phyloP scores from a whole-genome alignment of 78 protist genomes.

The Trichosphaerium sp. region DNA sequence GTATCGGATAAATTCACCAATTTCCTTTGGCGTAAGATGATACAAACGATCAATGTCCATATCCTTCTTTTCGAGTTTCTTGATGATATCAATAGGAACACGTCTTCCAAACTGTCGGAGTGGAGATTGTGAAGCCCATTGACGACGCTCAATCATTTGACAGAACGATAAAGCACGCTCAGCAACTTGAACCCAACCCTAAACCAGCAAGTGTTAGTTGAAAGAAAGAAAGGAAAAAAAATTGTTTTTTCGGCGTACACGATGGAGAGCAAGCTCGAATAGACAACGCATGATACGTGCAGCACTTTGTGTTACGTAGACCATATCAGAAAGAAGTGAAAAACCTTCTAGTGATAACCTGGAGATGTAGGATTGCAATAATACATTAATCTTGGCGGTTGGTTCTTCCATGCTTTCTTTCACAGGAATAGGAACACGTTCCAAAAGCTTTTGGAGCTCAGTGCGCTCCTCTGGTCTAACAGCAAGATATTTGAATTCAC shows the following conservation, averaged over 20 bases:
- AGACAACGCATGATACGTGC: conserved; percentile 89
- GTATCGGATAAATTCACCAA: conserved; percentile 68
- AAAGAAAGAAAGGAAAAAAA: too few species aligned
- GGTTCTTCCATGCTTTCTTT: conserved; percentile 49
- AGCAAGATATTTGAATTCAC: conserved; percentile 80
- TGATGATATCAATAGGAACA: conserved; percentile 64
- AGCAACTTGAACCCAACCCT: conserved; percentile 94
- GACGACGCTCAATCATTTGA: conserved; percentile 77
- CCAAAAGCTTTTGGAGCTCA: conserved; percentile 84
- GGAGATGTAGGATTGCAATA: conserved; percentile 95
- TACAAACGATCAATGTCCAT: conserved; percentile 74
- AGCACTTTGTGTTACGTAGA: conserved; percentile 94
- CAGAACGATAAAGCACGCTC: conserved; percentile 53
- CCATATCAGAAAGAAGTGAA: conserved; percentile 93
- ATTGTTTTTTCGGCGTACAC: too few species aligned
- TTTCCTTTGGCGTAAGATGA: conserved; percentile 60
- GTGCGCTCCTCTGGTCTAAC: conserved; percentile 93
- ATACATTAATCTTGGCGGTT: conserved; percentile 75
- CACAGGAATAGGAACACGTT: conserved; percentile 90
- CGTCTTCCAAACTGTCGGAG: conserved; percentile 82
- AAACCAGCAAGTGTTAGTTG: too few species aligned
- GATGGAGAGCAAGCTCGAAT: conserved; percentile 82
- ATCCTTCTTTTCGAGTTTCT: conserved; percentile 71
- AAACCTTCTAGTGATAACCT: conserved; percentile 86
- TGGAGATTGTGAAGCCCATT: conserved; percentile 94